Base-by-base conservation (phyloP, 2,329 filamentous ascomycete genomes). In the Stachybotrys echinatus region DNA sequence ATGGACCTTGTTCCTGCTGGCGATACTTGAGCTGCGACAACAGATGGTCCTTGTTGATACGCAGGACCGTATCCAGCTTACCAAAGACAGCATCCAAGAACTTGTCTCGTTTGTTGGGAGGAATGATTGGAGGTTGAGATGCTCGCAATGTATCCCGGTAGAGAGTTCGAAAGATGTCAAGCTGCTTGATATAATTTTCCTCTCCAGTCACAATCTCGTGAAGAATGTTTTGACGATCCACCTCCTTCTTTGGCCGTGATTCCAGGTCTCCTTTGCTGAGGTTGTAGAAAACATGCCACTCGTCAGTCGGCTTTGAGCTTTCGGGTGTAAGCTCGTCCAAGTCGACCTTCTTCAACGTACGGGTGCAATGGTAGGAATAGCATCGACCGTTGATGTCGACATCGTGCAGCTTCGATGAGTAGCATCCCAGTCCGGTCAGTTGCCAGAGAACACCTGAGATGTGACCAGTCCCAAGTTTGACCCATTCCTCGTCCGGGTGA, bases 181-280 rank as follows among this genome's bases (percentile, higher is more conserved):
- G 78, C 62, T 95, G 88, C 56, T 86, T 85, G 77, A 96, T 95
- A 64, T 89, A 99, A 12, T 83, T 80, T 65, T 97, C 92, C 70
- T 99, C 94, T 17, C 89, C 89, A 42, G 89, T 92, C 37, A 99
- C 88, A 56, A 99, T 92, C 66, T 99, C 94, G 65, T 99, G 94
- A 23, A 99, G 74, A 52, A 91, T 90, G 64, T 97, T 96, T 65
- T 99, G 94, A 12, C 90, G 84, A 56, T 95, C 88, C 42, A 97
- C 79, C 63, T 99, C 92, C 68, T 96, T 96, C 69, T 86, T 91
- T 48, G 84, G 77, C 54, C 85, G 83, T 3, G 76, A 74, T 53
- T 88, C 87, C 50, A 88, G 73, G 50, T 87, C 81, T 58, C 92
- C 87, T 61, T 88, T 90, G 23, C 83, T 88, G 37, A 99, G 70